Evolutionary conservation across 768 basidiomycete species (phyloP), one percentile per base, ranked within the genome.

Genomic region (Xerocomus brunneocitrinus): DNA sequence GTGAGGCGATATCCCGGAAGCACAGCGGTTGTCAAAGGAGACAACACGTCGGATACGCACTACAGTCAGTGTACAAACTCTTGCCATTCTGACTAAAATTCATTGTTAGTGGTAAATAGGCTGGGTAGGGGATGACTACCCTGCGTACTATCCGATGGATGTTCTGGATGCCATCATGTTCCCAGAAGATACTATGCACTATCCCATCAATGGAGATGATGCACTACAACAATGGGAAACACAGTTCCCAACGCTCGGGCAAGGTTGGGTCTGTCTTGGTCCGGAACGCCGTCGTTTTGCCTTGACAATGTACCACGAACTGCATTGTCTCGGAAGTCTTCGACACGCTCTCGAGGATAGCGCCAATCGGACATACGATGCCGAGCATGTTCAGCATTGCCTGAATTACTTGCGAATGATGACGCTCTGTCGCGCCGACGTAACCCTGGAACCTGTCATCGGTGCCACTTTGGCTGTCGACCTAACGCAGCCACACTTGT

Each of bases 341-440:
- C 62, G 66, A 45, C 19, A 40, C 22, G 65, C 67, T 31, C 58
- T 67, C 13, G 53, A 50, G n/a, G 57, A 57, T 13, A 7, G 45
- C 5, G 48, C 54, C 38, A 58, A 60, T 35, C 50, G 52, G 30
- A 60, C 58, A 7, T 49, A 57, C 25, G 60, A 65, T 22, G 54
- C 55, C 0, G 61, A 52, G 8, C 71, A 69, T 25, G 58, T 66
- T n/a, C 63, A 69, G 2, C 80, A 79, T 57, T 81, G 79, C 59
- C 63, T 76, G 49, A 77, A 78, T 47, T 80, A 79, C 60, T 62
- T 82, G 44, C 67, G 79, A 14, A 71, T 77, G 58, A 71, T 69
- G 64, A 64, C 70, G 0, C 66, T 81, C 25, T 82, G 80, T 57
- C 61, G 67, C 8, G 73, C 78, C 10, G 79, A 80, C 58, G 63